Evolutionary conservation across 148 eudicot genomes (phyloP), one percentile per base, ranked within the genome.

Genomic region (Rhododendron simsii): DNA sequence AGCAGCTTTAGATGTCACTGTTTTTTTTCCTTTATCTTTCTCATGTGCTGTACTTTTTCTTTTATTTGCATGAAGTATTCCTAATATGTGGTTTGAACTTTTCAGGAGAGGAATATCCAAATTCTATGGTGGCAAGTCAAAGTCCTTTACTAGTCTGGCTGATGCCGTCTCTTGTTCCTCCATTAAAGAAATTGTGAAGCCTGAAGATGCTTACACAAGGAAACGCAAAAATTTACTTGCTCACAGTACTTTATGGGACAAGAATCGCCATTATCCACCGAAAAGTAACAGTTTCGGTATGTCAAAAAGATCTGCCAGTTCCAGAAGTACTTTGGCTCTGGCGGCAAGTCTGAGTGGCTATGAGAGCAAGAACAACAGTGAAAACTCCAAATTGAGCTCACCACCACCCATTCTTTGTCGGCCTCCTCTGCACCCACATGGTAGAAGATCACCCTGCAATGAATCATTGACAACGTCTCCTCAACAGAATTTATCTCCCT

Each of bases 61-160:
- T 78, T 59, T 12, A 10, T 59, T 59, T 45, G 44, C 11, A 1
- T 7, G 33, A 47, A 73, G 23, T 78, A 33, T 51, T 61, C 20
- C 30, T 33, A 26, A 83, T 87, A 53, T 33, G 37, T 7, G 26
- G 33, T 23, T 76, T 81, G 73, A 80, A 61, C 80, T 63, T 65
- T 87, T 37, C 93, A 94, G 96, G 91, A 91, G 87, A 85, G 86
- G 96, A 69, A 90, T 94, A 67, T 92, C 96, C 18, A 89, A 85
- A 33, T 92, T 94, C 82, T 93, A 93, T 87, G 47, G 73, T 69
- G 96, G 95, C 79, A 94, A 94, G 87, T 94, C 96, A 12, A 94
- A 94, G 87, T 94, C 96, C 59, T 94, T 89, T 88, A 90, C 96
- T 6, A 90, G 96, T 69, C 91, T 94, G 15, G 91, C 91, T 3